Conservation (phyloP, 2,329 filamentous ascomycete genomes). For the Colletotrichum sp. region DNA sequence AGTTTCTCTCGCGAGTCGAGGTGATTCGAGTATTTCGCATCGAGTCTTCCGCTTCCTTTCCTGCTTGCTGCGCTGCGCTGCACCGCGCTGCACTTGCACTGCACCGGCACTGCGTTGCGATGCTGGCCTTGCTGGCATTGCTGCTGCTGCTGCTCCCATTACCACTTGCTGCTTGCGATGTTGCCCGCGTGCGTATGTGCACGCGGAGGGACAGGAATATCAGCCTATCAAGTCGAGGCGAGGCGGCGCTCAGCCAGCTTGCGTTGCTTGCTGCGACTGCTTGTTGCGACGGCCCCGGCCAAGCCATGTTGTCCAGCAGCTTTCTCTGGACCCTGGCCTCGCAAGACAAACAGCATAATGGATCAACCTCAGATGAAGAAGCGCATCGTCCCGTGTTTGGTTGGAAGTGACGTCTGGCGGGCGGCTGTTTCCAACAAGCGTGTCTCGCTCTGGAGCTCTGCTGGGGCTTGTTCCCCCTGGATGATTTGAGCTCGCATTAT, state of each 20-base stretch:
- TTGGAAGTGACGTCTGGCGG: slow-evolving; percentile 4
- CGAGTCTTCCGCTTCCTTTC: not conserved
- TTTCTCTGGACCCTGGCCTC: not conserved
- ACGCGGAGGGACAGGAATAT: slow-evolving; percentile 5
- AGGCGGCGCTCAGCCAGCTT: not conserved
- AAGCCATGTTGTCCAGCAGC: not conserved
- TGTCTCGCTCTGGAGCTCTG: not conserved
- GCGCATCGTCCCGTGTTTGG: not conserved
- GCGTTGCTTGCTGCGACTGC: not conserved
- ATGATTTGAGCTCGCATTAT: not conserved
- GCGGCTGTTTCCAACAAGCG: slow-evolving; percentile 13
- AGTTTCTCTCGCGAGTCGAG: not conserved
- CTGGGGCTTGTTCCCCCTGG: not conserved
- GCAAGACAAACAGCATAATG: not conserved
- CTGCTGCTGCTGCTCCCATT: not conserved
- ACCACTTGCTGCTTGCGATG: slow-evolving; percentile 9
- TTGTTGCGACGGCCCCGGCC: not conserved
- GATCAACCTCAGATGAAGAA: not conserved
- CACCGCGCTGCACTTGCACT: not conserved
- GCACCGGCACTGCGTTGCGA: not conserved
- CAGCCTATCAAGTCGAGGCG: slow-evolving; percentile 10
- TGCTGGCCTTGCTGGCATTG: not conserved
- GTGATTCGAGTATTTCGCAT: not conserved
- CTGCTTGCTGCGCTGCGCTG: not conserved
- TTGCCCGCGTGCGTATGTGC: slow-evolving; percentile 13